Evolutionary conservation across 2,329 filamentous ascomycete species (phyloP), one percentile per base, ranked within the genome.

Genomic region (Penicillium sp.): DNA sequence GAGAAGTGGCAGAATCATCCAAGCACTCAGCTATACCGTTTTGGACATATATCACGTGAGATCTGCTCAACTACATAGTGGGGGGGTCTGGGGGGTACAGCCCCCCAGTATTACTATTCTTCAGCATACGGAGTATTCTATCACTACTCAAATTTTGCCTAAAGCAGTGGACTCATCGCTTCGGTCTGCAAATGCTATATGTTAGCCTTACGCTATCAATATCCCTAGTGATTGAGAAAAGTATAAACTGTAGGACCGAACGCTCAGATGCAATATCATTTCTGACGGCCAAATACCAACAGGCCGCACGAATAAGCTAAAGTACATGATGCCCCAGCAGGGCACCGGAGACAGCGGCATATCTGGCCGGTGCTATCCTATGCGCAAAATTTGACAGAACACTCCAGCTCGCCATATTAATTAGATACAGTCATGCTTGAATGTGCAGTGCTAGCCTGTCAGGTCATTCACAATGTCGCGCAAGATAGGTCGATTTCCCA

Each of bases 391-490:
- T 11, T 9, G 31, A 40, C 21, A 48, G 7, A 43, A 38, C 29
- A 11, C n/a, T n/a, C 27, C 50, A 6, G n/a, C 24, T 21, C 38
- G 36, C 27, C 32, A 38, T 8, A 44, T 14, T 5, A 16, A n/a
- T 5, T 9, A 34, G 43, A 7, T 16, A 24, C 7, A 9, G 5
- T 14, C 16, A 32, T 27, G 10, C 14, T 34, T 36, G 13, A 16
- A 24, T 27, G 22, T 27, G 14, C 10, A 34, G 29, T 42, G 16
- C 64, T 54, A 74, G 21, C 68, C 72, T 55, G 67, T 56, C 60
- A 76, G 57, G 50, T 92, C 89, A 73, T 94, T 90, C 63, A 92
- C 78, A 59, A 96, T 86, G 77, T 93, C 88, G 67, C 84, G 83
- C 67, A 92, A 79, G 51, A 95, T 81, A 34, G 85, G 83, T 65